These are phyloP conservation scores for Clohesyomyces aquaticus DNA, from an alignment of 495 filamentous ascomycete genomes.

Conservation along the genomic window DNA sequence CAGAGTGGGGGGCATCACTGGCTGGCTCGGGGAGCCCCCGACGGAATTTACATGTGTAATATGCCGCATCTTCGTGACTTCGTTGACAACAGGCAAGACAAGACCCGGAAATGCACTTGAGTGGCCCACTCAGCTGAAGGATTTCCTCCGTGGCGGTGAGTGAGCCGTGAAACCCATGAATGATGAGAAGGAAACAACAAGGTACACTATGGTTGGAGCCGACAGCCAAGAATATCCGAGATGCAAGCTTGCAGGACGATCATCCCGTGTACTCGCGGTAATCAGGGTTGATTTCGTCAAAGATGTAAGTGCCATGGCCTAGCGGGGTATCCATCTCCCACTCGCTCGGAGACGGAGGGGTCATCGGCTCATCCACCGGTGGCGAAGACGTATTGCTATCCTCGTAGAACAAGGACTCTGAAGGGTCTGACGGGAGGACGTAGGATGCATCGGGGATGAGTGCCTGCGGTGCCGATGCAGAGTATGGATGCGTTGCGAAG, in stretches of 20 bases:
- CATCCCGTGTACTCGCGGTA: neutral
- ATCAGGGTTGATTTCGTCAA: slow-evolving; percentile 8
- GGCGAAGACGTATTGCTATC: slow-evolving; percentile 16
- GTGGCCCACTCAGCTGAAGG: too few species aligned
- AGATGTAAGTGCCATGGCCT: neutral
- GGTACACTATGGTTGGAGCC: neutral
- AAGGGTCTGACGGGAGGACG: slow-evolving; percentile 2
- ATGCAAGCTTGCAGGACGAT: neutral
- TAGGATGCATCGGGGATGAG: neutral
- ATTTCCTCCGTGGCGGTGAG: too few species aligned
- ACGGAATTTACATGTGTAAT: neutral
- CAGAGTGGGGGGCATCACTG: neutral
- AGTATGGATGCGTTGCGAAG: neutral
- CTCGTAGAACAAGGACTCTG: slow-evolving; percentile 13
- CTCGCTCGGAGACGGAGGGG: neutral
- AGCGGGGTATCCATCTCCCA: neutral
- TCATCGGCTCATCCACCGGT: neutral
- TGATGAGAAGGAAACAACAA: neutral
- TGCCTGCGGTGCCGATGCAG: neutral
- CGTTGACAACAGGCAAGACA: too few species aligned
- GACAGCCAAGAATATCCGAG: neutral
- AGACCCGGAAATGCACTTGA: too few species aligned
- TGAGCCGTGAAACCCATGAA: neutral
- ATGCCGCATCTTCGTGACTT: too few species aligned
- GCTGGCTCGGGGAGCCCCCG: neutral